Conservation (phyloP, 2,329 filamentous ascomycete species). For the Exophiala lecanii-corni region DNA sequence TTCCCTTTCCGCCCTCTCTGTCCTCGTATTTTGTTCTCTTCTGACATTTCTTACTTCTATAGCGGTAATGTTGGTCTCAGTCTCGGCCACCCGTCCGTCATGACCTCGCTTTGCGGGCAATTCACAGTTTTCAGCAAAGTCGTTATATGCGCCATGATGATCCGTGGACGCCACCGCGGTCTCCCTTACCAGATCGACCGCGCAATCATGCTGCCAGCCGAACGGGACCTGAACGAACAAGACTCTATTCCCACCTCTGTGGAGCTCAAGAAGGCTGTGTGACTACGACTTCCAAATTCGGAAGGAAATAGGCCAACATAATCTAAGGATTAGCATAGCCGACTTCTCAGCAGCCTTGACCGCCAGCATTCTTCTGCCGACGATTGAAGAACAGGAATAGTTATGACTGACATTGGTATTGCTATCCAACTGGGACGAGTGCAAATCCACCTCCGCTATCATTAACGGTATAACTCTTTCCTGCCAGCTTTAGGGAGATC, state of each 20-base stretch:
- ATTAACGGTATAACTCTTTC: no score
- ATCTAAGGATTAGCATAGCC: no score
- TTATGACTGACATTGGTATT: no score
- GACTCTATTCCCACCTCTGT: neutral
- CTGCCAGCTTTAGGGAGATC: no score
- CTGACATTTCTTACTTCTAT: neutral
- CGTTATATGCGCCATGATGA: slow-evolving; percentile 54
- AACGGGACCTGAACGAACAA: slow-evolving; percentile 5
- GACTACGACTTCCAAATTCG: no score
- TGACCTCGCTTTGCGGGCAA: slow-evolving; percentile 53
- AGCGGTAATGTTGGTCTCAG: slow-evolving; percentile 57
- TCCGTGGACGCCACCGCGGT: slow-evolving; percentile 54
- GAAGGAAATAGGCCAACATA: no score
- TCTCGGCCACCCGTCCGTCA: slow-evolving; percentile 50
- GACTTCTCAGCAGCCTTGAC: no score
- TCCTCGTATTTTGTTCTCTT: neutral
- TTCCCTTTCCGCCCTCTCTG: slow-evolving; percentile 4
- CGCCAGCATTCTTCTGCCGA: no score
- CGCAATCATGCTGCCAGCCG: slow-evolving; percentile 44
- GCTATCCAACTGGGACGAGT: no score
- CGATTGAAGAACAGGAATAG: no score
- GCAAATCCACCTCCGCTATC: no score
- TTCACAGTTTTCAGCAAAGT: slow-evolving; percentile 55
- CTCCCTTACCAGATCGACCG: slow-evolving; percentile 54
- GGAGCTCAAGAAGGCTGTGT: neutral